Evolutionary conservation across 345 rosid species (phyloP), one percentile per base, ranked within the genome.

Genomic region (Citrus medica): DNA sequence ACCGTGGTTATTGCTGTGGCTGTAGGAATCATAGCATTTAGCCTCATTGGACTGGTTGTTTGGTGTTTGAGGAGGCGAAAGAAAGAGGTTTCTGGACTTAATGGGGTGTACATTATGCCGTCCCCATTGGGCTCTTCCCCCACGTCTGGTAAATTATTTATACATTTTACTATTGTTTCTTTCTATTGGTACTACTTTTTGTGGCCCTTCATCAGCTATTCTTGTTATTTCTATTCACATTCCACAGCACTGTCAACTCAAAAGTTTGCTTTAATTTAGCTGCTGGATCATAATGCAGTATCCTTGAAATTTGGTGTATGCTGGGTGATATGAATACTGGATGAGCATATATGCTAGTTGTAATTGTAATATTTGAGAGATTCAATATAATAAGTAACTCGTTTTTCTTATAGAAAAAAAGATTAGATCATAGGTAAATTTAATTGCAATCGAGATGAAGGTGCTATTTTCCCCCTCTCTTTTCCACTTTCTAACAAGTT

Each of bases 61-160:
- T 93, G 92, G 87, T 92, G 91, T 85, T 64, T 87, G 64, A 86
- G 79, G 82, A 92, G 84, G 87, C 83, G 85, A 42, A 90, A 88
- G 84, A 93, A 81, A 82, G 83, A 78, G 78, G 79, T 55, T 62
- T 58, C 90, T 68, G 63, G 84, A 69, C 83, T 81, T 38, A 84
- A 83, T 71, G 94, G 94, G 75, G 94, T 85, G 81, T 87, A 90
- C 80, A 79, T 87, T 59, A 82, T 88, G 88, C 94, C 98, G 9
- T 86, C 98, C 27, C 91, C 92, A 14, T 16, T 79, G 67, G 87
- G 75, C 67, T 87, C 97, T 77, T 86, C 93, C 72, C 76, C 92
- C 37, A 84, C 79, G 85, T 80, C 97, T 89, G 98, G 99, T 95
- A 85, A 71, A 48, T 48, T 40, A 69, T 76, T 60, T 38, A 33